A percentile compares a stretch with the other conserved stretches of the same genome.
These are phyloP conservation scores for Lobosporangium transversale DNA, from an alignment of 192 early-diverging fungal genomes.

Conservation along the genomic window DNA sequence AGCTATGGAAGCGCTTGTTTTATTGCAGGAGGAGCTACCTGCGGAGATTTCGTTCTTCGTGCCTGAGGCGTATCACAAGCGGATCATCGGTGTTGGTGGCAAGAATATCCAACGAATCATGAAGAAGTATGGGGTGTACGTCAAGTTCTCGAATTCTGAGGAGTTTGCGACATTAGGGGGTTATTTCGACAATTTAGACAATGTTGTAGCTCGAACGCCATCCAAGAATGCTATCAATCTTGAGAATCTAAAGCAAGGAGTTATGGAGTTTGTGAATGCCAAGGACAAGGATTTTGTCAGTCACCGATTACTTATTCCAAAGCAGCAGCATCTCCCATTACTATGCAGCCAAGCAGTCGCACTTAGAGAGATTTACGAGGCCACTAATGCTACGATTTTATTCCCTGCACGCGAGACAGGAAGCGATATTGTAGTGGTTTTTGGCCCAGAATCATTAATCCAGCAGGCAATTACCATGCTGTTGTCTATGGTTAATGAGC, in stretches of 20 bases:
- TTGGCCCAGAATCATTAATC: constrained; percentile 69
- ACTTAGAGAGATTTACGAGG: constrained; percentile 66
- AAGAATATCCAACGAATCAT: constrained; percentile 92
- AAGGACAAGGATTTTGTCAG: constrained; percentile 64
- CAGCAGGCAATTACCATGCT: constrained; percentile 64
- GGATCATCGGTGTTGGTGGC: constrained; percentile 89
- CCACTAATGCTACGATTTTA: constrained; percentile 62
- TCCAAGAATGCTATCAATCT: constrained; percentile 81
- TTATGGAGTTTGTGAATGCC: constrained; percentile 62
- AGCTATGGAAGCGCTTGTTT: constrained; percentile 72
- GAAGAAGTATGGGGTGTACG: constrained; percentile 89
- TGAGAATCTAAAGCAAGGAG: constrained; percentile 70
- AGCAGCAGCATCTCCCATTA: constrained; percentile 66
- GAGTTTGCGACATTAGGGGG: constrained; percentile 82
- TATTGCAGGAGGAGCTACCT: constrained; percentile 85
- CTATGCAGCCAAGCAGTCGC: constrained; percentile 57
- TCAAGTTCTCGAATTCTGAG: constrained; percentile 87
- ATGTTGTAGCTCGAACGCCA: constrained; percentile 86
- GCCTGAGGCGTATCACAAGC: constrained; percentile 84
- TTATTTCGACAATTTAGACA: constrained; percentile 84
- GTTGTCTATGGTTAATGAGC: constrained; percentile 65
- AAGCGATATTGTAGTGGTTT: constrained; percentile 62
- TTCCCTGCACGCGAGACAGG: constrained; percentile 77
- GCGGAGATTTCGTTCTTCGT: constrained; percentile 88
- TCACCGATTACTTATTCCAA: constrained; percentile 62